Percentiles rank a stretch among this genome's conserved stretches.
Conservation (phyloP, 352 stramenopile genomes). For the Phytopythium litorale region DNA sequence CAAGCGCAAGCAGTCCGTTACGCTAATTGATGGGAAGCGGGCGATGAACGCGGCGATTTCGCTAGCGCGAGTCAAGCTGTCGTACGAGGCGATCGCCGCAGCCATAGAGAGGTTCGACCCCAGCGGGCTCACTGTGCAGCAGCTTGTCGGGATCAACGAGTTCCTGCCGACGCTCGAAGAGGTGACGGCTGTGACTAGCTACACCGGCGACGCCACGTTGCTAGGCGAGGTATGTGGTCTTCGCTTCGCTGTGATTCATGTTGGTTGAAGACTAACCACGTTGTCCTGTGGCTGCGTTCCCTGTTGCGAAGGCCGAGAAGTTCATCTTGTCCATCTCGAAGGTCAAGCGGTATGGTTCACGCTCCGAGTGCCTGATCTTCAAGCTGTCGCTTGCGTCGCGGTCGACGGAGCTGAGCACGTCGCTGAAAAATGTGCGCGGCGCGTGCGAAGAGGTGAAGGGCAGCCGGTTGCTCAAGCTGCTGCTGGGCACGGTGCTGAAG, state of each 20-base stretch:
- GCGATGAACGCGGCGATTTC: slow-evolving; percentile 98
- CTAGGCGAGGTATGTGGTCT: slow-evolving; percentile 56
- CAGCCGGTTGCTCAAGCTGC: slow-evolving; percentile 90
- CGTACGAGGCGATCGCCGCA: slow-evolving; percentile 85
- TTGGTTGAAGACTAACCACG: neutral
- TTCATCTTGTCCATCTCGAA: slow-evolving; percentile 88
- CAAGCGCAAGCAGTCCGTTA: slow-evolving; percentile 80
- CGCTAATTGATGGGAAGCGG: slow-evolving; percentile 94
- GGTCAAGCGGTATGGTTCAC: slow-evolving; percentile 57
- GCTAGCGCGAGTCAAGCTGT: slow-evolving; percentile 92
- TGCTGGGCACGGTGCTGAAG: slow-evolving; percentile 97
- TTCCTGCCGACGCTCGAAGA: slow-evolving; percentile 94
- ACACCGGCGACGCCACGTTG: slow-evolving; percentile 56
- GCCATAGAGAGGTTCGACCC: slow-evolving; percentile 68
- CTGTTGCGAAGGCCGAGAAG: slow-evolving; percentile 55
- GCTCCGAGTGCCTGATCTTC: slow-evolving; percentile 81
- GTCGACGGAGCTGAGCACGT: slow-evolving; percentile 77
- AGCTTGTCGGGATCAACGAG: slow-evolving; percentile 90
- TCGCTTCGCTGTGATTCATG: neutral
- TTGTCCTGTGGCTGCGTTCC: neutral
- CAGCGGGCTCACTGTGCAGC: slow-evolving; percentile 55
- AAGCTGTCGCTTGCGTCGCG: slow-evolving; percentile 71
- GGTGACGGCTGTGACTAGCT: slow-evolving; percentile 70
- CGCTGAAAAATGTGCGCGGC: slow-evolving; percentile 79
- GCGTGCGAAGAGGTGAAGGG: slow-evolving; percentile 94